Evolutionary conservation across 345 rosid species (phyloP).

Genomic region (Odontarrhena argentea): DNA sequence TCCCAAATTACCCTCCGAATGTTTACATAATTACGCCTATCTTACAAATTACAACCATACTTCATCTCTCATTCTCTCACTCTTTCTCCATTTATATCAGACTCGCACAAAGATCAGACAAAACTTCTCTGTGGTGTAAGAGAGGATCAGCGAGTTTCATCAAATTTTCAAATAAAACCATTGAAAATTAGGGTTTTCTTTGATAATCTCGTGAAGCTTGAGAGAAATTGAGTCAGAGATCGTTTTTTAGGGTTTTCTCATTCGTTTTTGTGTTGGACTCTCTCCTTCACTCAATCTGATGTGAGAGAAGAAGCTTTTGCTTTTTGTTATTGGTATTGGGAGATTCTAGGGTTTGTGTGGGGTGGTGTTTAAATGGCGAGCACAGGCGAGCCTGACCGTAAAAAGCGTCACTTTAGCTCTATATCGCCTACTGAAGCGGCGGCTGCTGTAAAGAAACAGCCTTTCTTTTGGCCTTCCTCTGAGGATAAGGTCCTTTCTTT

Average conservation of each 20-base stretch:
- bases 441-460: constrained; percentile 66
- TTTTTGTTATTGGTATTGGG: constrained; percentile 7
- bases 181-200: too few species aligned
- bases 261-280: constrained; percentile 14
- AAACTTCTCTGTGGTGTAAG: not conserved
- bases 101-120: constrained; percentile 26
- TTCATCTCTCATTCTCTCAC: constrained; percentile 12
- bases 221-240: too few species aligned
- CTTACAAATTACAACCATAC: not conserved
- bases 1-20: constrained; percentile 42
- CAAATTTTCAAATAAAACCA: too few species aligned
- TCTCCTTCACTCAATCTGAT: constrained; percentile 26
- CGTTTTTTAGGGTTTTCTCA: constrained; percentile 22
- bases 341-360: constrained; percentile 48
- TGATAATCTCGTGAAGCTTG: too few species aligned
- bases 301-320: constrained; percentile 31
- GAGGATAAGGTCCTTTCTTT: constrained; percentile 63
- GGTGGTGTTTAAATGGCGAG: constrained; percentile 66
- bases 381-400: constrained; percentile 89
- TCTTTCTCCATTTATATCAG: constrained; percentile 19
- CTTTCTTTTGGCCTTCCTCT: constrained; percentile 62
- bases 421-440: constrained; percentile 72
- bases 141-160: not conserved
- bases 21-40: constrained; percentile 34
- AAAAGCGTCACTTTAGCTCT: constrained; percentile 78